These are phyloP conservation scores for Picea abies DNA, from an alignment of 83 land plant species.

Conservation along the genomic window DNA sequence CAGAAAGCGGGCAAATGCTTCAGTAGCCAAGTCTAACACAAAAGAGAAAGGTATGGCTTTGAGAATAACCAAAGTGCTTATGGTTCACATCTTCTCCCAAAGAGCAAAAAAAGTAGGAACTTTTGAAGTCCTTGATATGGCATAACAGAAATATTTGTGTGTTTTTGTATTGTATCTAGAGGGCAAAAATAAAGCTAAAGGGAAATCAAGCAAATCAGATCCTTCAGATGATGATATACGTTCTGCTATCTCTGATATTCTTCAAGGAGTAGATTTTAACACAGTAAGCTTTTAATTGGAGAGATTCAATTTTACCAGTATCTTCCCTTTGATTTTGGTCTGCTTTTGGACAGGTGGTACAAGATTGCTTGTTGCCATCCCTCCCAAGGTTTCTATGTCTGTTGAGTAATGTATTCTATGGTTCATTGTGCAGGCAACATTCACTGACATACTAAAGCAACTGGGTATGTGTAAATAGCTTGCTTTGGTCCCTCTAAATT, in stretches of 20 bases:
- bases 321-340: too few species aligned
- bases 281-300: background rate
- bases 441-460: slow-evolving; percentile 13
- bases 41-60: slow-evolving; percentile 9
- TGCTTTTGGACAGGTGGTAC: background rate
- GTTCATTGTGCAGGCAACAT: slow-evolving; percentile 14
- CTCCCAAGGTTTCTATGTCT: background rate
- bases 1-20: background rate
- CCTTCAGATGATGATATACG: slow-evolving; percentile 15
- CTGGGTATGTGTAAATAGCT: background rate
- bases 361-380: background rate
- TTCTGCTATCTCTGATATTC: slow-evolving; percentile 7
- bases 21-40: background rate
- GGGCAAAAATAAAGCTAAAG: slow-evolving; percentile 10
- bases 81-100: background rate
- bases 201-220: background rate
- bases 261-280: slow-evolving; percentile 15
- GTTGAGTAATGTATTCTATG: background rate
- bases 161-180: background rate
- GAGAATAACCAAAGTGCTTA: background rate
- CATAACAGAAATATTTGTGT: background rate
- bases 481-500: too few species aligned
- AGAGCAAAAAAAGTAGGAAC: background rate
- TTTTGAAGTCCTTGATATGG: background rate
- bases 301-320: background rate